These are phyloP conservation scores for Lotmaria passim DNA, from an alignment of 208 protist genomes.

Conservation along the genomic window DNA sequence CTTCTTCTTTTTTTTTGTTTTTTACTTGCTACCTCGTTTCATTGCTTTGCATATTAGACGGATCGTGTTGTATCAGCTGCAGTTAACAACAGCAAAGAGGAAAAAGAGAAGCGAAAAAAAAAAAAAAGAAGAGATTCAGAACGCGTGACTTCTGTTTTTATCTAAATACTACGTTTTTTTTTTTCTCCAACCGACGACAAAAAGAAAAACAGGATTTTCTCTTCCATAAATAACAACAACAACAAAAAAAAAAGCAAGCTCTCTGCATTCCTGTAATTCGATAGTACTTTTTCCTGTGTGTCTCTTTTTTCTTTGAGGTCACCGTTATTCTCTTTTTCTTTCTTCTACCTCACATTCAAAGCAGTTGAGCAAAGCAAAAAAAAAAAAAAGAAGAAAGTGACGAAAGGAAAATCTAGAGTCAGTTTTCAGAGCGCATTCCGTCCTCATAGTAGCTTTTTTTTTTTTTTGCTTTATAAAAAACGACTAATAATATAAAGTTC, in stretches of 20 bases:
- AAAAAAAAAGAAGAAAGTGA: no score
- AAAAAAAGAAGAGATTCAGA: no score
- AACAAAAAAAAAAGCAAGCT: not conserved
- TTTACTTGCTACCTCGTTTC: not conserved
- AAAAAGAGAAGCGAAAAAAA: not conserved
- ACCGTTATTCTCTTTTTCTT: not conserved
- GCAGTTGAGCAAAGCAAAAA: no score
- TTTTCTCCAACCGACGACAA: no score
- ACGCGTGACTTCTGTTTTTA: no score
- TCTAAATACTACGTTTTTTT: no score
- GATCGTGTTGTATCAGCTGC: not conserved
- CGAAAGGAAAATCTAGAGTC: not conserved
- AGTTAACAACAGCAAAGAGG: no score
- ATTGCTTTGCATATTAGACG: no score
- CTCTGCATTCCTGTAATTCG: not conserved
- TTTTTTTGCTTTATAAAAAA: not conserved
- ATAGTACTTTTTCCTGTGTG: not conserved
- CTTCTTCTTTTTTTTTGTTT: slow-evolving; percentile 2
- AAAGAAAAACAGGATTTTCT: no score
- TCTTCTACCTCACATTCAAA: not conserved
- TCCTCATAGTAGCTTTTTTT: slow-evolving; percentile 16
- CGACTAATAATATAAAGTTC: not conserved
- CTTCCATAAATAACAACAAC: not conserved
- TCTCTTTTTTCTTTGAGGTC: not conserved
- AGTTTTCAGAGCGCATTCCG: not conserved